Percentiles rank a stretch among this genome's conserved stretches.
phyloP scores from a whole-genome alignment of 139 green algal species.

The Bryopsis sp. region DNA sequence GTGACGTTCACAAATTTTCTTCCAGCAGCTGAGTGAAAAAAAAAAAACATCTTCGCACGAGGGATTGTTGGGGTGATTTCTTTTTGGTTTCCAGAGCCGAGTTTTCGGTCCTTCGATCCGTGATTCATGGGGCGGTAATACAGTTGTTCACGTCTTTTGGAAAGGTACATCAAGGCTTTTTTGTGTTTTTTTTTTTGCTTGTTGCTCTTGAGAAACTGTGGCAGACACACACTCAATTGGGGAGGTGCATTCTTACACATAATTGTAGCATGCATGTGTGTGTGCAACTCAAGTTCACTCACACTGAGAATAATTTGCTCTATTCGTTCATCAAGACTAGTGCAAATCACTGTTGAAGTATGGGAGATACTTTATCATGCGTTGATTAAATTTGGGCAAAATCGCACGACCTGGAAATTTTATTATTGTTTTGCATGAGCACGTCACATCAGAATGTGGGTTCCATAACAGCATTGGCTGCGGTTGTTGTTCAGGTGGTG shows the following conservation, averaged over 20 bases:
- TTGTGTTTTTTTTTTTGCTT: not conserved
- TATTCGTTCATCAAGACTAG: too few species aligned
- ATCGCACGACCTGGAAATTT: not conserved
- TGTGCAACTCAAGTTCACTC: too few species aligned
- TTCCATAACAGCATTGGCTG: not conserved
- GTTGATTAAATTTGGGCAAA: too few species aligned
- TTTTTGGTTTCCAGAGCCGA: conserved; percentile 5
- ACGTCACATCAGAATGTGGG: not conserved
- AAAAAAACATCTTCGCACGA: too few species aligned
- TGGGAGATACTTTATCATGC: too few species aligned
- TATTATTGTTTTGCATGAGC: not conserved
- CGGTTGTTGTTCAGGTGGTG: conserved; percentile 6
- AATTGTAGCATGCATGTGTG: too few species aligned
- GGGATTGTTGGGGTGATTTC: too few species aligned
- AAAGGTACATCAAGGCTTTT: conserved; percentile 2
- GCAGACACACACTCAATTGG: not conserved
- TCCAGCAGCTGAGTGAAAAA: too few species aligned
- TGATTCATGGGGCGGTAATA: not conserved
- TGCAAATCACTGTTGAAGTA: too few species aligned
- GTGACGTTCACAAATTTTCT: not conserved
- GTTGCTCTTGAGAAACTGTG: too few species aligned
- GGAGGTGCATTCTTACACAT: not conserved
- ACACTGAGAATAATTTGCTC: too few species aligned
- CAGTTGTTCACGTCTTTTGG: not conserved
- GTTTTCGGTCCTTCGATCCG: conserved; percentile 8